phyloP scores from a whole-genome alignment of 192 early-diverging fungal species.

The Dimargaris verticillata region DNA sequence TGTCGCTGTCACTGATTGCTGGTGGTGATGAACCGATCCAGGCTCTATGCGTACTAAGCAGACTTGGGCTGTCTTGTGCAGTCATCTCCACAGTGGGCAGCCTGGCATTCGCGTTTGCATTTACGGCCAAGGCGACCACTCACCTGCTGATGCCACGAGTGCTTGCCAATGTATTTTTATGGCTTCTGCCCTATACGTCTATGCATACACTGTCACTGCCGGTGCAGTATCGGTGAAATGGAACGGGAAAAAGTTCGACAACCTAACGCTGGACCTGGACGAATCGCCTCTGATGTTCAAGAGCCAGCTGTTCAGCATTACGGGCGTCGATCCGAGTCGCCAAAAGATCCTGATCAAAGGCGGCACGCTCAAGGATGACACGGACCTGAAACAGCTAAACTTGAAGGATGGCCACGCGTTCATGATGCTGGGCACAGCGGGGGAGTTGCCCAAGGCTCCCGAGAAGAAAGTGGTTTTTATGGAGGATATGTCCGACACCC shows the following conservation, averaged over 20 bases:
- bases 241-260: slow-evolving; percentile 72
- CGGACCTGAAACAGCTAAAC: slow-evolving; percentile 51
- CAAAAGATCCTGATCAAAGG: slow-evolving; percentile 94
- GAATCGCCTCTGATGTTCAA: slow-evolving; percentile 72
- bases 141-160: too few relatives aligned
- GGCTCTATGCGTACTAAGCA: too few relatives aligned
- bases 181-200: too few relatives aligned
- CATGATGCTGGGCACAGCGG: slow-evolving; percentile 93
- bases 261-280: slow-evolving; percentile 53
- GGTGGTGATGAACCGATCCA: too few relatives aligned
- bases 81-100: too few relatives aligned
- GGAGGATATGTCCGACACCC: slow-evolving; percentile 83
- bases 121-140: too few relatives aligned
- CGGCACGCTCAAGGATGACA: slow-evolving; percentile 78
- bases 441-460: slow-evolving; percentile 80
- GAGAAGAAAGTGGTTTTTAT: slow-evolving; percentile 51
- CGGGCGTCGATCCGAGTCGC: slow-evolving; percentile 77
- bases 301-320: slow-evolving; percentile 73
- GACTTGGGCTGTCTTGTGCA: too few relatives aligned
- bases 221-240: slow-evolving; percentile 83
- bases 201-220: too few relatives aligned
- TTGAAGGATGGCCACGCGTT: slow-evolving; percentile 49
- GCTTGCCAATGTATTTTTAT: too few relatives aligned
- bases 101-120: too few relatives aligned
- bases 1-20: too few relatives aligned